Base-by-base conservation (phyloP, 805 yeast species). In the Brettanomyces anomalus region DNA sequence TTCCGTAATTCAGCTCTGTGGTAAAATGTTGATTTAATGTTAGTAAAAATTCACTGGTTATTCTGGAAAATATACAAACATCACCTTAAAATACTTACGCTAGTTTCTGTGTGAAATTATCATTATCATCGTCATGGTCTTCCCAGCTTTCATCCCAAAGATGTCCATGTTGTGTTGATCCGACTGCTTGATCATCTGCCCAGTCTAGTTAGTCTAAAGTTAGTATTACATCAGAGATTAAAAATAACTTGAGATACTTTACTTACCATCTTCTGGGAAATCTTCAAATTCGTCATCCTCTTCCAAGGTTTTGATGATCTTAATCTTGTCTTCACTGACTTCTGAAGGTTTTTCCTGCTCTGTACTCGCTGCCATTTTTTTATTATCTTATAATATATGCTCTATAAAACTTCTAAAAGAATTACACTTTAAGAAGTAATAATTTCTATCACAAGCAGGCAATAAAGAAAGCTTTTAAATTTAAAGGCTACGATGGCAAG, bases 81-180 rank as follows among this genome's bases (percentile, higher is more conserved):
- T 7, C 10, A 11, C 7, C 8, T 35, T 15, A 16, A 8, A n/a
- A 35, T 35, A 35, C 80, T 45, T 64, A 69, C 74, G 80, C 79
- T 58, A 90, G 71, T 53, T 75, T 79, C 48, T 72, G 73, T 36
- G 93, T 78, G 65, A 90, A 93, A 50, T 86, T 87, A 56, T 89
- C 97, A 17, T 50, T 50, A 46, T 85, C 93, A 46, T 81, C 85
- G 55, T 89, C 96, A 48, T 88, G 95, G 60, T 90, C 94, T 52
- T 85, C 97, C 98, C 98, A 90, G 60, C 87, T 90, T 63, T 89
- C 96, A 53, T 89, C 96, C 97, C 97, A 89, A 41, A 89, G 74
- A 48, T 77, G 72, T 53, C 76, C 64, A 61, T 74, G 73, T 50
- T 75, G 69, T 51, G 70, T 66, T 53, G 72, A 58, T 47, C 72